A percentile compares a stretch with the other conserved stretches of the same genome.
These are phyloP conservation scores for Zygoascus sp. DNA, from an alignment of 1,139 yeast species.

Conservation along the genomic window DNA sequence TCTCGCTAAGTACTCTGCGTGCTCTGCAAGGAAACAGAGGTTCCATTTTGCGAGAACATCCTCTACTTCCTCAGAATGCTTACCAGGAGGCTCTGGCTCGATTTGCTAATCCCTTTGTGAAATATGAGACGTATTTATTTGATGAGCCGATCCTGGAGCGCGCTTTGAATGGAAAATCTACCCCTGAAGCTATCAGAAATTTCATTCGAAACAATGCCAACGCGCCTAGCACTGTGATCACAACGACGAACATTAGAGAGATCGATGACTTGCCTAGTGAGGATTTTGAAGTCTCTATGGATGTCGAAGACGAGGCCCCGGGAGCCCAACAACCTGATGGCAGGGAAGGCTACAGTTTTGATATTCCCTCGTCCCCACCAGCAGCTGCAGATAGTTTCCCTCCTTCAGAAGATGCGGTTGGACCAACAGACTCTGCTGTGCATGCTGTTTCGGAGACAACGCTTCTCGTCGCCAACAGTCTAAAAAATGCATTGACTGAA, in stretches of 20 bases:
- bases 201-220: neutral
- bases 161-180: slow-evolving; percentile 3
- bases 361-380: slow-evolving; percentile 31
- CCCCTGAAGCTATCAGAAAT: neutral
- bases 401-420: slow-evolving; percentile 50
- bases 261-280: neutral
- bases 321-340: neutral
- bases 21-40: slow-evolving; percentile 11
- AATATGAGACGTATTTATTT: slow-evolving; percentile 6
- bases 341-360: neutral
- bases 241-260: too few relatives aligned
- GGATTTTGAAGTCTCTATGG: neutral
- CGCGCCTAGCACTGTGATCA: too few relatives aligned
- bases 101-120: slow-evolving; percentile 7
- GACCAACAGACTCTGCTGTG: slow-evolving; percentile 26
- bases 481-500: neutral
- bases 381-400: slow-evolving; percentile 50
- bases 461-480: slow-evolving; percentile 3
- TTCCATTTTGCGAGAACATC: slow-evolving; percentile 9
- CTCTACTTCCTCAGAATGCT: slow-evolving; percentile 1
- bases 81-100: slow-evolving; percentile 2
- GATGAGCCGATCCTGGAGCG: slow-evolving; percentile 9
- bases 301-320: neutral
- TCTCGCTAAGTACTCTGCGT: slow-evolving; percentile 1
- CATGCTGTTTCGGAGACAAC: neutral